phyloP scores from a whole-genome alignment of 2,329 filamentous ascomycete genomes.

The Cryphonectria parasitica region DNA sequence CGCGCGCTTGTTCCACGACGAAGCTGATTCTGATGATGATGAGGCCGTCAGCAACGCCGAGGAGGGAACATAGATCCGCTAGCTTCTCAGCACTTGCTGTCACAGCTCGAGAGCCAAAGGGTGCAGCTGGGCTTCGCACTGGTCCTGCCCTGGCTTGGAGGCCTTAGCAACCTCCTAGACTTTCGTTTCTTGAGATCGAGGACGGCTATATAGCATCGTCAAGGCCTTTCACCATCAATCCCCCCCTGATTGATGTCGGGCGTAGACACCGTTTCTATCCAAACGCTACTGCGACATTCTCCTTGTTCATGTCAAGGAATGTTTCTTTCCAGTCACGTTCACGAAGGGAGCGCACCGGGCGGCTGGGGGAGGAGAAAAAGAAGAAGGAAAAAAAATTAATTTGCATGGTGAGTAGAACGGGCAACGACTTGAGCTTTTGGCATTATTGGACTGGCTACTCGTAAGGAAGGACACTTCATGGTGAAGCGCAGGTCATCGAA shows the following conservation, averaged over 20 bases:
- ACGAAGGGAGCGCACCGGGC: not conserved
- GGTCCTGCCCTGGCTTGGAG: slow-evolving; percentile 7
- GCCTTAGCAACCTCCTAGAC: slow-evolving; percentile 12
- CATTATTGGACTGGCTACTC: not conserved
- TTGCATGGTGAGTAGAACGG: not conserved
- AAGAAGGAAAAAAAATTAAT: no score
- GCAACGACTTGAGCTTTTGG: not conserved
- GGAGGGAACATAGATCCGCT: slow-evolving; percentile 27
- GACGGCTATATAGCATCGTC: not conserved
- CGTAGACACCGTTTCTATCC: not conserved
- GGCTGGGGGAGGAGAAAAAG: not conserved
- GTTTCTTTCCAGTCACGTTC: not conserved
- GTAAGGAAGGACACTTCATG: not conserved
- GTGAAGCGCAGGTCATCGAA: not conserved
- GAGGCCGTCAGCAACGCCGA: slow-evolving; percentile 24
- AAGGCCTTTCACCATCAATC: no score
- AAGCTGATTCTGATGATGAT: slow-evolving; percentile 22
- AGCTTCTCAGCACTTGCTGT: slow-evolving; percentile 16
- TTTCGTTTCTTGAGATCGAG: slow-evolving; percentile 4
- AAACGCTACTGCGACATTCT: not conserved
- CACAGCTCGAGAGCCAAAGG: slow-evolving; percentile 15
- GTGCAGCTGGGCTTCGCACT: not conserved
- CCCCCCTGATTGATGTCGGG: not conserved
- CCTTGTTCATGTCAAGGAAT: no score
- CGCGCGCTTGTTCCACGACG: slow-evolving; percentile 5